Conservation (phyloP, 176 grass and related monocot species). For the Lolium rigidum region DNA sequence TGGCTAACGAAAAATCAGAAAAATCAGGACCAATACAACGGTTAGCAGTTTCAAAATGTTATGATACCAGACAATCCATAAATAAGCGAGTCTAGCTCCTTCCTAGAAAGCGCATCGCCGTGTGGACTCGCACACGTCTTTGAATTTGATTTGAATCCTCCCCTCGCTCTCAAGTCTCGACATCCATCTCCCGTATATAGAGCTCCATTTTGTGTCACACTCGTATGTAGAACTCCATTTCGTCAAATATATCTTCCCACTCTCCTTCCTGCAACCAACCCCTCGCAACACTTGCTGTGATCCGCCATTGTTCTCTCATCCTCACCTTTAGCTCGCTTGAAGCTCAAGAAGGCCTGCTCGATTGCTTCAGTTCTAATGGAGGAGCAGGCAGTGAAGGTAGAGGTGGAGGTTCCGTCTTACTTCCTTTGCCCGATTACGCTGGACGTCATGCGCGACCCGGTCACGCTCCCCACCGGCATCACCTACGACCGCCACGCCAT, state of each 20-base stretch:
- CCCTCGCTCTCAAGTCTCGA: background rate
- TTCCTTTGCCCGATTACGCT: constrained; percentile 90
- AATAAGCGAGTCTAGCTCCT: background rate
- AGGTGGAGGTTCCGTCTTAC: constrained; percentile 68
- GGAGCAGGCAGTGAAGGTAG: background rate
- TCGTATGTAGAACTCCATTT: background rate
- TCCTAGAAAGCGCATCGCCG: constrained; percentile 31
- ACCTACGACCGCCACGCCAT: constrained; percentile 89
- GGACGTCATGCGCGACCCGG: constrained; percentile 78
- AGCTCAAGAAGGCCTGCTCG: background rate
- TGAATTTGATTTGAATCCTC: constrained; percentile 31
- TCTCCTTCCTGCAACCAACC: background rate
- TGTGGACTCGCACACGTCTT: constrained; percentile 45
- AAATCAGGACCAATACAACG: too few relatives aligned
- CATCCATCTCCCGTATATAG: background rate
- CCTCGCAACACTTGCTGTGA: background rate
- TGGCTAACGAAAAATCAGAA: too few relatives aligned
- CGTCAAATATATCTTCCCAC: background rate
- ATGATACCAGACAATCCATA: background rate
- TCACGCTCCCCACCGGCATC: constrained; percentile 83
- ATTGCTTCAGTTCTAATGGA: constrained; percentile 11
- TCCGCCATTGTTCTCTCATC: background rate
- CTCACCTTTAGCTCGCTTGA: too few relatives aligned
- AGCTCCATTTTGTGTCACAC: background rate
- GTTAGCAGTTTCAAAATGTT: too few relatives aligned